These are phyloP conservation scores for Ascochyta rabiei DNA, from an alignment of 2,329 filamentous ascomycete species.

Conservation along the genomic window DNA sequence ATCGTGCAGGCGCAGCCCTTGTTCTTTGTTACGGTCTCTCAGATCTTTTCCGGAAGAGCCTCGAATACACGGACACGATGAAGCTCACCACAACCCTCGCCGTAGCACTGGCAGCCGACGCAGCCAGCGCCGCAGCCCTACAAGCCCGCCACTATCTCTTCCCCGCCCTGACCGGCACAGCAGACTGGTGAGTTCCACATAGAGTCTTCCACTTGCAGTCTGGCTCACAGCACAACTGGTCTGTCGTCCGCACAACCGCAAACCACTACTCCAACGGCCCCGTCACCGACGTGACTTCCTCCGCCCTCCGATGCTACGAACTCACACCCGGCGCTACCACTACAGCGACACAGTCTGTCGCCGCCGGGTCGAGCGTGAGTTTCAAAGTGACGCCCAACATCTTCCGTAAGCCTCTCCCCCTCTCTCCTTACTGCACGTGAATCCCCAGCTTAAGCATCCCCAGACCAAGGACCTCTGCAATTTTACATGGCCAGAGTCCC, in stretches of 20 bases:
- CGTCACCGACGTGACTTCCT: constrained; percentile 37
- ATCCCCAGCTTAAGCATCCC: not conserved
- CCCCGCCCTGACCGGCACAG: not conserved
- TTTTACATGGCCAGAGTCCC: constrained; percentile 50
- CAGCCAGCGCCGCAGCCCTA: constrained; percentile 30
- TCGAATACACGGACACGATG: constrained; percentile 22
- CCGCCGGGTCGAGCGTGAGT: constrained; percentile 38
- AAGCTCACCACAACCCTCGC: constrained; percentile 31
- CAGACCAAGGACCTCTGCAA: constrained; percentile 42
- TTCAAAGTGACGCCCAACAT: constrained; percentile 42
- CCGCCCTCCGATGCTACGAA: constrained; percentile 45
- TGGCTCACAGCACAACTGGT: constrained; percentile 26
- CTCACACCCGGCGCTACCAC: constrained; percentile 27
- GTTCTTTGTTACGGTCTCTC: not conserved
- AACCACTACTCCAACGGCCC: constrained; percentile 41
- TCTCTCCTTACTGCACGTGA: not conserved
- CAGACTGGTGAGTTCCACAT: not conserved
- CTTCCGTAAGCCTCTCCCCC: constrained; percentile 18
- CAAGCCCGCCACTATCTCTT: constrained; percentile 32
- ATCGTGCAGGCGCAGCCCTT: not conserved
- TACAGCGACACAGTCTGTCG: constrained; percentile 29
- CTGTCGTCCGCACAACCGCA: constrained; percentile 40
- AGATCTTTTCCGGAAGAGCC: not conserved
- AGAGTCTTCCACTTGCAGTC: not conserved
- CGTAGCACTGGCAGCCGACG: constrained; percentile 24